Base-by-base conservation (phyloP, 2,329 filamentous ascomycete genomes). In the Alternaria sp. region DNA sequence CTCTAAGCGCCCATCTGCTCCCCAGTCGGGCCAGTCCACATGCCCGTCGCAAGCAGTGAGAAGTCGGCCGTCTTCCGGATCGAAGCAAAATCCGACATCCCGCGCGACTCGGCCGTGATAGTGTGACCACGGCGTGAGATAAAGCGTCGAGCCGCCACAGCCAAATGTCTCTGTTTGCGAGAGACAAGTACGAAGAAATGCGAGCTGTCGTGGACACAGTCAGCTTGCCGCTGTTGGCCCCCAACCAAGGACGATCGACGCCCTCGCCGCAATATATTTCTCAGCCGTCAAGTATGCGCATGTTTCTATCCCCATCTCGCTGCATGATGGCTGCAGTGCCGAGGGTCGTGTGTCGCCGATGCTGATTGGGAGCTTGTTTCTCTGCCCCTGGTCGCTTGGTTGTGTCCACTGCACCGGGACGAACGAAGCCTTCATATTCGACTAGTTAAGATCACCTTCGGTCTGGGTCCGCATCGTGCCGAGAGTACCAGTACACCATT, bases 1-100 rank as follows among this genome's bases (percentile, higher is more conserved):
- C 58, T 65, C 52, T 71, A 74, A 73, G 71, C 72, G 72, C 72
- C 71, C 68, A 66, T 61, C 55, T 64, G 39, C 66, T 68, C 64
- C 68, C 64, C 63, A 61, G 62, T 17, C 17, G 17, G 17, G 17
- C 17, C 17, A 52, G 36, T 50, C 59, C 40, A 44, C 50, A 36
- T 40, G 57, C 60, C 50, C 63, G 60, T 48, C 56, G 49, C 50
- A 36, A 52, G 33, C 34, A 24, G 37, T 52, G 24, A 46, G 28
- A 36, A 54, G 34, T 17, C 17, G 17, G 17, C 17, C 17, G 23
- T 46, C 26, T 45, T 45, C 42, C 58, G 23, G 46, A 33, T 42
- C 24, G 23, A n/a, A 49, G 37, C 21, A 31, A 46, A 28, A 28
- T 21, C 11, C 37, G 17, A 40, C 56, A 58, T 54, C 56, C 57